A percentile compares a stretch with the other conserved stretches of the same genome.
These are phyloP conservation scores for Diaporthe vaccinii DNA, from an alignment of 2,329 filamentous ascomycete species.

Conservation along the genomic window DNA sequence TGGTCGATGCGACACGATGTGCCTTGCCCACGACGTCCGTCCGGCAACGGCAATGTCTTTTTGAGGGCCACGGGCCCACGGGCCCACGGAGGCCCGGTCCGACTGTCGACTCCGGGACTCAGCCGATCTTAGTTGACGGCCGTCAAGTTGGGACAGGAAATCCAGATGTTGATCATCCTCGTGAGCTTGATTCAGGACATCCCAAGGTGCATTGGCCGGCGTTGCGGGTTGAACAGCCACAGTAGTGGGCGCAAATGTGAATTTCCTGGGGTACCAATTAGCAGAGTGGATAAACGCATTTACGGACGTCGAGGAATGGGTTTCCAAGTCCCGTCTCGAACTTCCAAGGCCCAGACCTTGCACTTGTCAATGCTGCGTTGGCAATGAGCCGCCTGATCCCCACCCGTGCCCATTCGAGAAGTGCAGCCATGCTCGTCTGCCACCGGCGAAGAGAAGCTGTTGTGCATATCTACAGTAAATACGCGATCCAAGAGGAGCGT, in stretches of 20 bases:
- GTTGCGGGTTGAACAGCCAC: neutral
- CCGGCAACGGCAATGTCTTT: neutral
- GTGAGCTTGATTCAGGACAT: constrained; percentile 11
- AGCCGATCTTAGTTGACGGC: constrained; percentile 23
- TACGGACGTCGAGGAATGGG: constrained; percentile 15
- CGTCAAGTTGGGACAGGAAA: constrained; percentile 2
- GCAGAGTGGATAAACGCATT: constrained; percentile 21
- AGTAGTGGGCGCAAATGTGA: constrained; percentile 5
- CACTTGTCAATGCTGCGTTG: neutral
- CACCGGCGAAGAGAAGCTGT: neutral
- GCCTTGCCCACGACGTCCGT: neutral
- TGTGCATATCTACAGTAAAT: neutral
- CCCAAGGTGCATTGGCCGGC: neutral
- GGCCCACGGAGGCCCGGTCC: constrained; percentile 28
- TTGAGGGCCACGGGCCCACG: neutral
- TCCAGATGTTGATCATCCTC: constrained; percentile 21
- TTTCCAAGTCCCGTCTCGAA: constrained; percentile 16
- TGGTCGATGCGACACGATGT: constrained; percentile 7
- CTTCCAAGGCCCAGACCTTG: constrained; percentile 24
- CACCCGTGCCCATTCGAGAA: neutral
- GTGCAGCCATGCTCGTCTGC: neutral
- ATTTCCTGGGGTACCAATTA: constrained; percentile 30
- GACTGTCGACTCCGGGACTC: constrained; percentile 11
- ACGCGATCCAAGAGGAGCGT: neutral
- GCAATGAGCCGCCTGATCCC: constrained; percentile 11